Base-by-base conservation (phyloP, 1,139 yeast genomes). In the Saccharomyces hybrid region DNA sequence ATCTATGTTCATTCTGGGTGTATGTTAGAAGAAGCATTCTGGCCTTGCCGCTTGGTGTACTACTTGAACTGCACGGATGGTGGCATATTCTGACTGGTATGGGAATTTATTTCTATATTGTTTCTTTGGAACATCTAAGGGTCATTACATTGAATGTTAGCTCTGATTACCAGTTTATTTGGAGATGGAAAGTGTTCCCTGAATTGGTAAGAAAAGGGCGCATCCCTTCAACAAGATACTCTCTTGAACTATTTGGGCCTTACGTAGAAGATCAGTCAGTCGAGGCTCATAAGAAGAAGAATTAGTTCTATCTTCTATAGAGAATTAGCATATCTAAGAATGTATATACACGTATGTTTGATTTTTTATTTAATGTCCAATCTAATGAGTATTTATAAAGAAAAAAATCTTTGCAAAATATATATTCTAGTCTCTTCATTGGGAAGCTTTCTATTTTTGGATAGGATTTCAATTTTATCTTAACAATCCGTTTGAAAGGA, bases 1-100 rank as follows among this genome's bases (percentile, higher is more conserved):
- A 86, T 64, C 77, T 85, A 54, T 91, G 98, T 68, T 66, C 75
- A 14, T 68, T 71, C 44, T 83, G 88, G 71, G 79, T 86, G 52
- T 61, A 71, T 4, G 69, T 81, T 42, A 80, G 97, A 67, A 79
- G 95, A 59, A 62, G 70, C 2, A 73, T 78, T 67, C 65, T 83
- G 9, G 96, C 96, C 1, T 79, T 89, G 75, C 97, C 98, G 1
- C 81, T 86, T 57, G 98, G 98, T 0, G 81, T 90, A 61, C 62
- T 91, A 11, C 76, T 91, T 47, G 98, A 91, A 68, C 87, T 96
- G 29, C 98, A 91, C 68, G 96, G 96, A 14, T 91, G 97, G 97
- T 91, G 98, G 98, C 98, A 91, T 68, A 74, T 88, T 29, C 78
- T 88, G 60, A 88, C 95, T 0, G 95, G 95, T 1, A 74, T 82